phyloP scores from a whole-genome alignment of 331 rosid genomes.

The Pyrus hybrid region DNA sequence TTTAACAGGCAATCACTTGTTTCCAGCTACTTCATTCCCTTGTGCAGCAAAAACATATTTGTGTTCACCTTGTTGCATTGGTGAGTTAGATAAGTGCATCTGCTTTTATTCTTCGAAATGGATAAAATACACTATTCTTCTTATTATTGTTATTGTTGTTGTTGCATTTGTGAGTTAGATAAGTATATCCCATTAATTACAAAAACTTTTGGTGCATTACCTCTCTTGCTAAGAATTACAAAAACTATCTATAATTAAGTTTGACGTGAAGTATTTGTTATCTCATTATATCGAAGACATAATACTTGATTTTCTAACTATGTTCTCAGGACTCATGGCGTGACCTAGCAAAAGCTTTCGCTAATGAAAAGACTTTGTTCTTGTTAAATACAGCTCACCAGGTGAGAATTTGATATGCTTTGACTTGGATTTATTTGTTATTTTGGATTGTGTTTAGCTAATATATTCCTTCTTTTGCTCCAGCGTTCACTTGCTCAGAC shows the following conservation, averaged over 20 bases:
- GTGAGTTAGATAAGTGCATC: constrained; percentile 41
- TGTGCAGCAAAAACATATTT: constrained; percentile 78
- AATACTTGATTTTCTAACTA: constrained; percentile 6
- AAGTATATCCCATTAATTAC: background rate
- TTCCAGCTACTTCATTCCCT: constrained; percentile 73
- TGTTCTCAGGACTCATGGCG: constrained; percentile 75
- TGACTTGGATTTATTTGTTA: background rate
- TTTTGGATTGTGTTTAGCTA: constrained; percentile 15
- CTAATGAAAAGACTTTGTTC: constrained; percentile 58
- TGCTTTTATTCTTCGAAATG: background rate
- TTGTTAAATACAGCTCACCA: constrained; percentile 65
- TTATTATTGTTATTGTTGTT: too few relatives aligned
- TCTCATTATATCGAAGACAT: background rate
- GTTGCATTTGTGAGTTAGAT: too few relatives aligned
- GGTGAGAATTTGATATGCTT: constrained; percentile 35
- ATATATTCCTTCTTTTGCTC: constrained; percentile 13
- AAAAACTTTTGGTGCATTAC: background rate
- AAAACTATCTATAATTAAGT: background rate
- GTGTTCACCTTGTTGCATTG: constrained; percentile 74
- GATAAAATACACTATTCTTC: background rate
- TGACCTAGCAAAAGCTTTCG: constrained; percentile 77
- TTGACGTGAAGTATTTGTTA: background rate
- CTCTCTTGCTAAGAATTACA: background rate
- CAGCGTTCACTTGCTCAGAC: constrained; percentile 95
- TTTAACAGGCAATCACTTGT: constrained; percentile 73